Base-by-base conservation (phyloP, 306 rosid species). In the Sesbania bispinosa region DNA sequence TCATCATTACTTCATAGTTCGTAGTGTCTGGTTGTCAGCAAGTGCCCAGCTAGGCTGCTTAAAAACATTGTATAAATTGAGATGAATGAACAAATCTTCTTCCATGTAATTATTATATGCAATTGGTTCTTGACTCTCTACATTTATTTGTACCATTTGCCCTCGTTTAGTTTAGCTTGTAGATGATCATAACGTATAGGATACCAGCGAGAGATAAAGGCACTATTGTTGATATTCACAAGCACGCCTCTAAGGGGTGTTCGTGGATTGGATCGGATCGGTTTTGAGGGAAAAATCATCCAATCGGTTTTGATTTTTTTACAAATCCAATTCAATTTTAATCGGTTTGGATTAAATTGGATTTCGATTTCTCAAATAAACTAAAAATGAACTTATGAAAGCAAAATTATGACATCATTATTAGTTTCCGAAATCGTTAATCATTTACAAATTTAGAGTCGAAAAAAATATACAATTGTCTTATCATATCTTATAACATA, bases 61-160 rank as follows among this genome's bases (percentile, higher is more conserved):
- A 38, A 36, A 47, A 19, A 18, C 39, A 26, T 35, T 79, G 29
- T 79, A 41, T 64, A 71, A 78, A 78, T 39, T 58, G 69, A 73
- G 71, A 59, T 6, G 2, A 51, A 45, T 50, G 72, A 23, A 51
- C 76, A 58, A 39, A 30, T 73, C 26, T 66, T n/a, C n/a, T n/a
- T 73, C 13, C 55, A 7, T 79, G 79, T 79, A 79, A 79, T 66
- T 78, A 67, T 18, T 30, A 67, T 41, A 24, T 20, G 80, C 19
- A 30, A 42, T 75, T 47, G 42, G 54, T 14, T 59, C 0, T 39
- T 27, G 45, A 38, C 33, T 18, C 5, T 14, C 62, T 14, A 30
- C 15, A 39, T 53, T 54, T 10, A 6, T 53, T 51, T 63, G 16
- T 32, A 15, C 9, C 54, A 24, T 36, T 62, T 74, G 14, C 63